Evolutionary conservation across 2,329 filamentous ascomycete species (phyloP), one percentile per base, ranked within the genome.

Genomic region (Huntiella moniliformis): DNA sequence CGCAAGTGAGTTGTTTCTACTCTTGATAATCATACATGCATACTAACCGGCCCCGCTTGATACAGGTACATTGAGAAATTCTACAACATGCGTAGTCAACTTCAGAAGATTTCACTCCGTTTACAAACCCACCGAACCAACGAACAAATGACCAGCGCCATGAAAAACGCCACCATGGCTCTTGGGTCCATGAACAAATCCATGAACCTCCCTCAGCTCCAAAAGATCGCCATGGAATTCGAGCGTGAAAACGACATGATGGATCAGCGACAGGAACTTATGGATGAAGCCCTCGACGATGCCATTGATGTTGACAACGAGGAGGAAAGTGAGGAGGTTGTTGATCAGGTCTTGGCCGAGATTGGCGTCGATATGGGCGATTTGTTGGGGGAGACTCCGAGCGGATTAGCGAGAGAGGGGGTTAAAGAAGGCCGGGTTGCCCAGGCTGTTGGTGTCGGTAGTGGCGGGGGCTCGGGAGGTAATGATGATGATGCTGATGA

Each of bases 81-180:
- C 66, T 96, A 95, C 59, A 80, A 84, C 57, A 96, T 98, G 88
- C 79, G 86, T 54, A 96, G 88, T 53, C 88, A 96, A 61, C 66
- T 98, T 53, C 91, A 98, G 60, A 91, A 93, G 53, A 94, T 98
- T 54, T 93, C 85, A 11, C 66, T 98, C 46, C 77, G 88, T 38
- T 87, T 98, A 58, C 91, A 96, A 84, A 98, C 91, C 42, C 88
- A 96, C 53, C 79, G 91, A 53, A 95, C 87, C 54, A 98, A 98
- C 62, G 91, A 98, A 62, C 88, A 96, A 63, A 98, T 98, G 91
- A 95, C 95, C 87, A 85, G 94, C 63, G 91, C 87, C 6, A 96
- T 98, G 91, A 98, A 95, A 63, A 91, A 91, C 32, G 91, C 91
- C 4, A 96, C 91, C 1, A 78, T 80, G 63, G 79, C 94, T 2